Evolutionary conservation across 495 filamentous ascomycete species (phyloP), one percentile per base, ranked within the genome.

Genomic region (Chlorociboria aeruginascens): DNA sequence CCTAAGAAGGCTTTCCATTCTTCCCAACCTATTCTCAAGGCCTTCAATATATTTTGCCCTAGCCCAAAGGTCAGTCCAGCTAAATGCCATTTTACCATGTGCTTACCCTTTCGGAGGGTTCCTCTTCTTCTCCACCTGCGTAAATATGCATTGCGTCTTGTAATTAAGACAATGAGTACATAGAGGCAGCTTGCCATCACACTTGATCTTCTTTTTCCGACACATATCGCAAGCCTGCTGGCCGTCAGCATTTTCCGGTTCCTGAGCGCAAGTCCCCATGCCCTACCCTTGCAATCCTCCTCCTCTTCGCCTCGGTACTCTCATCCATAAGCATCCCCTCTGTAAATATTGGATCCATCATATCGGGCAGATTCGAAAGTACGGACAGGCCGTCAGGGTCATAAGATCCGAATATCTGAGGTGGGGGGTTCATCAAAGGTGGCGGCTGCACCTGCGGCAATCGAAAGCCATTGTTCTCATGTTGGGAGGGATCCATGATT

Each of bases 121-220:
- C 49, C 92, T 77, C 73, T 97, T 97, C 79, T 98, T 98, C 70
- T 98, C 92, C 17, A 96, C 89, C 58, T 94, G 87, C 6, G 92
- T 97, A 60, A 95, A 98, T 46, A 97, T 77, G 60, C 92, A 98
- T 56, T 96, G 89, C 8, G 88, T 95, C 72, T 95, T 96, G 72
- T 97, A 96, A 64, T 98, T 97, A 61, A 82, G 82, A 62, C 92
- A 98, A 65, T 98, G 93, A 12, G 87, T 88, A 66, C 92, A 98
- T 48, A 86, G 79, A 34, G 93, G 92, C 63, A 92, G 79, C 66
- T 93, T 95, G 43, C 92, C 92, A 61, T 98, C 93, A 66, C 92
- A 98, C 67, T 97, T 97, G 61, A 98, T 97, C 76, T 98, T 98
- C 73, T 97, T 98, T 69, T 95, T 96, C 53, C 92, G 79, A 61